These are phyloP conservation scores for Petunia axillaris DNA, from an alignment of 257 asterid species.

Conservation along the genomic window DNA sequence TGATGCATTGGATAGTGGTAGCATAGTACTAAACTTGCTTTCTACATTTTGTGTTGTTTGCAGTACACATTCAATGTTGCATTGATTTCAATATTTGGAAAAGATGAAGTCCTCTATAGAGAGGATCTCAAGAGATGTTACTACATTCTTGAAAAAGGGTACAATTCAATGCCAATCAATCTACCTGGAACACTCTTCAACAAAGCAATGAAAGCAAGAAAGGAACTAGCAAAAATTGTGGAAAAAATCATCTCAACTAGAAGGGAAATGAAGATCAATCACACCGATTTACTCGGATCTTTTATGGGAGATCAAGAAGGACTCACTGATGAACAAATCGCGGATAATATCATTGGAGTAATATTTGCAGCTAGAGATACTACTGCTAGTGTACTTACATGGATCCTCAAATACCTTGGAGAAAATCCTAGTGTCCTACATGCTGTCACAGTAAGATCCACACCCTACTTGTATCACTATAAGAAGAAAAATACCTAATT, in stretches of 20 bases:
- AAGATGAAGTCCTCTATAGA: slow-evolving; percentile 35
- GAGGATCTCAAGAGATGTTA: slow-evolving; percentile 48
- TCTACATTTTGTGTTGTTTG: background rate
- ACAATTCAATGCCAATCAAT: slow-evolving; percentile 53
- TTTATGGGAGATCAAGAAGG: slow-evolving; percentile 46
- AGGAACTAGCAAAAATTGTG: slow-evolving; percentile 40
- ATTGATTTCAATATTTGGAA: slow-evolving; percentile 47
- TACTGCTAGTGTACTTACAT: slow-evolving; percentile 52
- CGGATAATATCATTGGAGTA: slow-evolving; percentile 49
- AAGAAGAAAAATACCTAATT: background rate
- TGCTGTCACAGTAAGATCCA: slow-evolving; percentile 44
- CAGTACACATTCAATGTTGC: slow-evolving; percentile 55
- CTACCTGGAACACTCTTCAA: slow-evolving; percentile 49
- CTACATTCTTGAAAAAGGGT: slow-evolving; percentile 48
- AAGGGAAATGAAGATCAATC: slow-evolving; percentile 31
- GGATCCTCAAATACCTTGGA: slow-evolving; percentile 48
- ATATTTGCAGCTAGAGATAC: slow-evolving; percentile 53
- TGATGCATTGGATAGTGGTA: background rate
- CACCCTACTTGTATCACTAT: background rate
- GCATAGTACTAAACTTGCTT: background rate
- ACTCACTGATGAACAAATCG: slow-evolving; percentile 47
- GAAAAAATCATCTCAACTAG: slow-evolving; percentile 40
- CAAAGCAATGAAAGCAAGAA: slow-evolving; percentile 53
- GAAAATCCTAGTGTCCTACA: slow-evolving; percentile 46
- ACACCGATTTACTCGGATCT: slow-evolving; percentile 43